phyloP scores from a whole-genome alignment of 768 basidiomycete genomes.

The Trichaptum fuscoviolaceum region DNA sequence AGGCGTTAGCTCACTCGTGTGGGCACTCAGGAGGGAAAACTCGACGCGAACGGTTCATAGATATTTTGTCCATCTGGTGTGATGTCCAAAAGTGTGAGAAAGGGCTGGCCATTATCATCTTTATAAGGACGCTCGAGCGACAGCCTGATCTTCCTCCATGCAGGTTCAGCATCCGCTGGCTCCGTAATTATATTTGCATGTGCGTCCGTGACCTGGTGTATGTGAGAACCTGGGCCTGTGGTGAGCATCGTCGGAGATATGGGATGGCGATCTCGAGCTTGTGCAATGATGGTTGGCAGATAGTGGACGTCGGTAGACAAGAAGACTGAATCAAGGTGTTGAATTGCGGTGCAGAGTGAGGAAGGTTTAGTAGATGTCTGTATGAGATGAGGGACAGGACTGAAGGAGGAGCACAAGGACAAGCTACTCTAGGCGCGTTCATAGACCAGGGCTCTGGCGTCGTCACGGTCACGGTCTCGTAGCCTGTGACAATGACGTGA shows the following conservation, averaged over 20 bases:
- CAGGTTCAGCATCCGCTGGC: slow-evolving; percentile 23
- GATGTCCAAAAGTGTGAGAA: slow-evolving; percentile 66
- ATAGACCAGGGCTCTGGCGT: not conserved
- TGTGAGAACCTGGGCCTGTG: slow-evolving; percentile 1
- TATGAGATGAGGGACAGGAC: not conserved
- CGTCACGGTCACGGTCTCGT: not conserved
- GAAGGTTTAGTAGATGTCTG: not conserved
- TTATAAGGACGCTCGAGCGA: slow-evolving; percentile 79
- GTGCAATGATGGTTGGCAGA: not conserved
- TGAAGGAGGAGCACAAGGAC: not conserved
- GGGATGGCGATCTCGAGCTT: not conserved
- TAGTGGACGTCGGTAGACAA: not conserved
- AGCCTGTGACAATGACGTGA: not conserved
- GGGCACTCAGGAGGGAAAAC: slow-evolving; percentile 9
- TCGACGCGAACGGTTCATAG: slow-evolving; percentile 59
- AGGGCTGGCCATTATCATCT: slow-evolving; percentile 61
- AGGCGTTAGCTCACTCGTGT: slow-evolving; percentile 1
- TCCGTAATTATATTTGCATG: not conserved
- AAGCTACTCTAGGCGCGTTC: not conserved
- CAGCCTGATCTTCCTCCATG: slow-evolving; percentile 57
- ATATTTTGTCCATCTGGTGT: slow-evolving; percentile 61
- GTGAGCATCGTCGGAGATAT: not conserved
- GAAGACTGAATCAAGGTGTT: not conserved
- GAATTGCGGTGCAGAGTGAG: not conserved
- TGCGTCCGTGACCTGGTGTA: not conserved